A percentile compares a stretch with the other conserved stretches of the same genome.
Conservation (phyloP, 129 eudicot genomes). For the Chrysanthemum seticuspe region DNA sequence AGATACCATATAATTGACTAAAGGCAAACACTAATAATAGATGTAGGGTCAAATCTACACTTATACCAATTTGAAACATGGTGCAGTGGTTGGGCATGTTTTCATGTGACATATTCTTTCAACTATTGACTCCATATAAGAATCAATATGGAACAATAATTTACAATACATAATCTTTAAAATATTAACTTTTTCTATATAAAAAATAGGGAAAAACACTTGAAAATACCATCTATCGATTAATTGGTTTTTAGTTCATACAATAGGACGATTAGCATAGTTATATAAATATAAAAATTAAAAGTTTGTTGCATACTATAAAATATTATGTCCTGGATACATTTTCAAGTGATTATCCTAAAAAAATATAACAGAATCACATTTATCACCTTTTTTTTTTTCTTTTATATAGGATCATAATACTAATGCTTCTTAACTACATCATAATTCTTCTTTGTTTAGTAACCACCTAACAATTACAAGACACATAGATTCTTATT, state of each 20-base stretch:
- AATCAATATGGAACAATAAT: neutral
- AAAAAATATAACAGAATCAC: neutral
- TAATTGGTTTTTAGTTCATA: too few relatives aligned
- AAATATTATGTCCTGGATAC: too few relatives aligned
- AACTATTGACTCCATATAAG: neutral
- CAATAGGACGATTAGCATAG: too few relatives aligned
- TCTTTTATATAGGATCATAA: neutral
- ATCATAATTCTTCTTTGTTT: too few relatives aligned
- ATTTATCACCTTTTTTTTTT: neutral
- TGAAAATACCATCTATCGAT: too few relatives aligned
- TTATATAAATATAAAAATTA: too few relatives aligned
- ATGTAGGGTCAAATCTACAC: constrained; percentile 30
- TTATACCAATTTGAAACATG: constrained; percentile 28
- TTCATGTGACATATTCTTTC: constrained; percentile 7
- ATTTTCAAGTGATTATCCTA: neutral
- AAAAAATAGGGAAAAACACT: too few relatives aligned
- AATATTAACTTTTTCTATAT: too few relatives aligned
- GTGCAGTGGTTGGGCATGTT: constrained; percentile 31
- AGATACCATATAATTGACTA: neutral
- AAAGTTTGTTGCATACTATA: too few relatives aligned
- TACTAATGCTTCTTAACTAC: too few relatives aligned
- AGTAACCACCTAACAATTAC: neutral
- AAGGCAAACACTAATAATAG: constrained; percentile 12
- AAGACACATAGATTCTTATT: neutral
- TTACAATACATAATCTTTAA: too few relatives aligned